phyloP scores from a whole-genome alignment of 768 basidiomycete species.

The Lepiota subincarnata region DNA sequence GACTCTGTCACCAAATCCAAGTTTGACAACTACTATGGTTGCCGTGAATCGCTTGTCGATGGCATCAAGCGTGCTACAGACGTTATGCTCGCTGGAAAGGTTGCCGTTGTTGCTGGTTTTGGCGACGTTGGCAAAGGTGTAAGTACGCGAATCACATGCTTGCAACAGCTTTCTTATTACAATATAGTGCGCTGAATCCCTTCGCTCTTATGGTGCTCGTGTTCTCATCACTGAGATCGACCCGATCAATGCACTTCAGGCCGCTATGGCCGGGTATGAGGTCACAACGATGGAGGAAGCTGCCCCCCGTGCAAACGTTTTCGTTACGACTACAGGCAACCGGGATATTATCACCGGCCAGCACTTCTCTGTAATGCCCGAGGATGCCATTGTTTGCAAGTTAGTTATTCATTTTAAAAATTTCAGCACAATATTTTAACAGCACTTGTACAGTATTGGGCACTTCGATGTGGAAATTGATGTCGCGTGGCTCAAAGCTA shows the following conservation, averaged over 20 bases:
- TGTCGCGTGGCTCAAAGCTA: constrained; percentile 96
- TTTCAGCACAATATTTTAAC: not conserved
- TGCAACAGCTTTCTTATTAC: not conserved
- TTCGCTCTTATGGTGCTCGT: constrained; percentile 95
- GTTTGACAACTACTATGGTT: constrained; percentile 98
- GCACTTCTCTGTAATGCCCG: constrained; percentile 93
- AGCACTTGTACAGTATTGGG: constrained; percentile 53
- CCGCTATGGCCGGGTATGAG: constrained; percentile 99
- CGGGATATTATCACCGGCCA: constrained; percentile 91
- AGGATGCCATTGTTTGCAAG: constrained; percentile 99
- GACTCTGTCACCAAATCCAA: constrained; percentile 99
- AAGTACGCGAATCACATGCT: constrained; percentile 30
- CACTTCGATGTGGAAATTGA: constrained; percentile 92
- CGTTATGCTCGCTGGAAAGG: constrained; percentile 99
- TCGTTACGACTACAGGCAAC: constrained; percentile 98
- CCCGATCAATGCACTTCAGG: constrained; percentile 99
- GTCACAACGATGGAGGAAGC: constrained; percentile 99
- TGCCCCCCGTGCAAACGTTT: constrained; percentile 83
- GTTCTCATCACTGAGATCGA: constrained; percentile 98
- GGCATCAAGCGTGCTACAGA: constrained; percentile 99
- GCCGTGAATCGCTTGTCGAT: constrained; percentile 98
- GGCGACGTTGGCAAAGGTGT: constrained; percentile 99
- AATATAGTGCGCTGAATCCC: constrained; percentile 90
- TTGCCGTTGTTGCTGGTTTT: constrained; percentile 97
- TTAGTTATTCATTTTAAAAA: constrained; percentile 33